A percentile compares a stretch with the other conserved stretches of the same genome.
These are phyloP conservation scores for Carex littledalei DNA, from an alignment of 176 grass and related monocot genomes.

Conservation along the genomic window DNA sequence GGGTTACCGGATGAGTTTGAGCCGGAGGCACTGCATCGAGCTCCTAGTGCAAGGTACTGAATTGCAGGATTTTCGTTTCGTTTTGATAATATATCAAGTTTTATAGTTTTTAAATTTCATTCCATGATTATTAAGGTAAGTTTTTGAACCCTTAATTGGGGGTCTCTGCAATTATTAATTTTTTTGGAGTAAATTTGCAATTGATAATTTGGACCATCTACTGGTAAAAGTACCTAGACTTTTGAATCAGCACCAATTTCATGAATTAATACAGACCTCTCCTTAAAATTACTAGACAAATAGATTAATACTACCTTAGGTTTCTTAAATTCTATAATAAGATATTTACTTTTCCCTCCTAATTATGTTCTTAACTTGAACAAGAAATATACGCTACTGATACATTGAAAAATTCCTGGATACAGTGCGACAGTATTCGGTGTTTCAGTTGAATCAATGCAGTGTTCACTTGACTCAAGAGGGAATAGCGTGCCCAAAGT, in stretches of 20 bases:
- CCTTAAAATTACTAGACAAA: neutral
- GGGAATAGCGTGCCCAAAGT: constrained; percentile 62
- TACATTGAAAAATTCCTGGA: neutral
- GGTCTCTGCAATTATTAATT: neutral
- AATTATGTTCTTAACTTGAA: neutral
- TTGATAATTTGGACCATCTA: neutral
- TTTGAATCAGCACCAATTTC: neutral
- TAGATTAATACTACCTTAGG: neutral
- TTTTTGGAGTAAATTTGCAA: neutral
- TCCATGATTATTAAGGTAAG: neutral
- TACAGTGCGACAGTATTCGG: constrained; percentile 64
- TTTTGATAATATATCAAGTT: neutral
- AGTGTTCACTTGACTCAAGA: constrained; percentile 51
- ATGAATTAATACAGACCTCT: neutral
- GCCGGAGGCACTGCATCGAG: constrained; percentile 32
- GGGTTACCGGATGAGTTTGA: constrained; percentile 67
- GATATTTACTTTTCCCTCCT: neutral
- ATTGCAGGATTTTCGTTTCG: neutral
- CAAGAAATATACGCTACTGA: neutral
- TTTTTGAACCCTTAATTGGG: neutral
- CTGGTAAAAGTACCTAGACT: neutral
- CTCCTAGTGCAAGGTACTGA: constrained; percentile 57
- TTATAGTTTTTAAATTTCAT: neutral
- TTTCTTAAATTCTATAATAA: neutral
- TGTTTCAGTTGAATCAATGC: constrained; percentile 78